phyloP scores from a whole-genome alignment of 495 filamentous ascomycete species.

The Parathielavia hyrcaniae region DNA sequence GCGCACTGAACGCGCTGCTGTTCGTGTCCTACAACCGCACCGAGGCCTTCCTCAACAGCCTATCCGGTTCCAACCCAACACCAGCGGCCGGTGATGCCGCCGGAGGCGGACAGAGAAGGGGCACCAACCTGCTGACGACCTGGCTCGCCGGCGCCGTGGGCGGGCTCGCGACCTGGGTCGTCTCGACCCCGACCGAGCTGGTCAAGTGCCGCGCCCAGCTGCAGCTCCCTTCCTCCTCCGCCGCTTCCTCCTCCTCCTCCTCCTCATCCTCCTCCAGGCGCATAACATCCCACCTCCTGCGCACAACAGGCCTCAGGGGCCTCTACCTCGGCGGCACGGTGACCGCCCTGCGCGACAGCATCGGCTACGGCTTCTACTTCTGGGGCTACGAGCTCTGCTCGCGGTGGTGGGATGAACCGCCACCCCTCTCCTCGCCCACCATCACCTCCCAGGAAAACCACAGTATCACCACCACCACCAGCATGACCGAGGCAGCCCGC shows the following conservation, averaged over 20 bases:
- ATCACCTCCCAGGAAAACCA: not conserved
- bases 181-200: conserved; percentile 79
- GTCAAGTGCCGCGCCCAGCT: conserved; percentile 78
- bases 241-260: not conserved
- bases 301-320: conserved; percentile 57
- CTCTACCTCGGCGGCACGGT: conserved; percentile 72
- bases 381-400: conserved; percentile 76
- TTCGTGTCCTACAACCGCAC: conserved; percentile 81
- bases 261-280: conserved; percentile 43
- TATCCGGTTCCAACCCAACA: not conserved
- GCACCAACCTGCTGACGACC: conserved; percentile 46
- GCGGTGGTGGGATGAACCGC: conserved; percentile 36
- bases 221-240: conserved; percentile 40
- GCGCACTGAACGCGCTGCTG: conserved; percentile 79
- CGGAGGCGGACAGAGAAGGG: not conserved
- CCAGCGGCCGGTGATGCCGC: not conserved
- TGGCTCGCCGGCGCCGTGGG: conserved; percentile 72
- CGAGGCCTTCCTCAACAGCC: conserved; percentile 48
- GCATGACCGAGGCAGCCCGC: conserved; percentile 46
- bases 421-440: not conserved
- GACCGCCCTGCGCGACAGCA: conserved; percentile 71
- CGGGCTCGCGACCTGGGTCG: conserved; percentile 71
- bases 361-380: conserved; percentile 93
- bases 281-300: conserved; percentile 56
- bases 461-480: not conserved